These are phyloP conservation scores for Fusarium camptoceras DNA, from an alignment of 2,329 filamentous ascomycete species.

Conservation along the genomic window DNA sequence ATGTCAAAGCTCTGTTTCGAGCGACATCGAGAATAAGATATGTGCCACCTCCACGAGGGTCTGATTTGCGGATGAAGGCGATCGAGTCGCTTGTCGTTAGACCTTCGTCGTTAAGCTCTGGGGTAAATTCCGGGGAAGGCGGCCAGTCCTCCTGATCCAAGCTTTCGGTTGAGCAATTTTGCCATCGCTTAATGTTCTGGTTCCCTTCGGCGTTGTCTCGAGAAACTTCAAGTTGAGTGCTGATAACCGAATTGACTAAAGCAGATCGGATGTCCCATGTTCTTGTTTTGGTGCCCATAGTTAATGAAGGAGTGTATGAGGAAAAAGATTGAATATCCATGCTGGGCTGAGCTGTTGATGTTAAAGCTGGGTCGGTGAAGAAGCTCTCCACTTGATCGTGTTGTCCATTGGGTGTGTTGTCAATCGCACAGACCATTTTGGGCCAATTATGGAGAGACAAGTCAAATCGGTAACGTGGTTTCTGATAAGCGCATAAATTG, in stretches of 20 bases:
- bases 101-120: not conserved
- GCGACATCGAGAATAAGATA: constrained; percentile 1
- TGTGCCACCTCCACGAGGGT: not conserved
- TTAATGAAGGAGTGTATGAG: not conserved
- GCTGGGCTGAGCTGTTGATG: not conserved
- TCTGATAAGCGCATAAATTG: not conserved
- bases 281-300: not conserved
- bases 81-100: not conserved
- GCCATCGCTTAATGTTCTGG: not conserved
- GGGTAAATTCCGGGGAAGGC: not conserved
- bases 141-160: not conserved
- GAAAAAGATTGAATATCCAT: not conserved
- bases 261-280: not conserved
- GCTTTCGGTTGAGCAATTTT: not conserved
- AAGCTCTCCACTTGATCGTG: not conserved
- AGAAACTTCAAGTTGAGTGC: not conserved
- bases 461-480: not conserved
- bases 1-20: not conserved
- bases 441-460: not conserved
- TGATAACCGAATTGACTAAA: not conserved
- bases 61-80: not conserved
- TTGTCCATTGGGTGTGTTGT: not conserved
- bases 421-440: not conserved
- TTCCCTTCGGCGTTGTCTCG: not conserved
- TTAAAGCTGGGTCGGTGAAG: not conserved